These are phyloP conservation scores for Aphanomyces stellatus DNA, from an alignment of 352 stramenopile genomes.

Conservation along the genomic window DNA sequence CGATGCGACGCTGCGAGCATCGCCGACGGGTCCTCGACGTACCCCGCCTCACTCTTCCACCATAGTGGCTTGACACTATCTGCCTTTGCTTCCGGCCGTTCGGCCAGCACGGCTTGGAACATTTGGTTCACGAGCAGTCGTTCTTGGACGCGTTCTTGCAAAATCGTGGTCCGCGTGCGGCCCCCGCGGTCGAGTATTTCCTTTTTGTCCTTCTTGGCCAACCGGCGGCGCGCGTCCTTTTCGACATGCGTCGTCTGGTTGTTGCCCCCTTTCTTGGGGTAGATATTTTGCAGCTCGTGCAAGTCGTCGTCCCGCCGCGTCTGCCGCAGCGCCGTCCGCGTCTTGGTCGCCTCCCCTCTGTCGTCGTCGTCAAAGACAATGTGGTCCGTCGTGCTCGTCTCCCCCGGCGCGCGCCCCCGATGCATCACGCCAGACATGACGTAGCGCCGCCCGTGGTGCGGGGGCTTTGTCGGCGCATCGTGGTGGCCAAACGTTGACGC, in stretches of 20 bases:
- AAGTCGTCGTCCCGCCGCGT: constrained; percentile 28
- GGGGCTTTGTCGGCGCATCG: not conserved
- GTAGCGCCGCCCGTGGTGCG: not conserved
- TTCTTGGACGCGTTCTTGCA: not conserved
- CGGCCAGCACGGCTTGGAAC: not conserved
- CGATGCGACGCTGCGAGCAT: constrained; percentile 38
- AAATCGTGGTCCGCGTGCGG: constrained; percentile 2
- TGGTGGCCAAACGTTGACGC: constrained; percentile 31
- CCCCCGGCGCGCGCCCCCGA: not conserved
- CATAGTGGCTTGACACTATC: constrained; percentile 24
- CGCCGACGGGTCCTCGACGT: constrained; percentile 42
- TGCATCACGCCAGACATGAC: constrained; percentile 15
- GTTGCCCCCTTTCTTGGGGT: constrained; percentile 32
- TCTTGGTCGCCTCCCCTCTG: constrained; percentile 23
- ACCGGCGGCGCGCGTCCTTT: not conserved
- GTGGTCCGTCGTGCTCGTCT: not conserved
- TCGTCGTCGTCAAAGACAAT: constrained; percentile 29
- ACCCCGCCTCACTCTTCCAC: constrained; percentile 48
- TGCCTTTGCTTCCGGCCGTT: not conserved
- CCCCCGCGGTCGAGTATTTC: not conserved
- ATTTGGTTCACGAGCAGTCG: not conserved
- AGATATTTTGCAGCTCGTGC: constrained; percentile 26
- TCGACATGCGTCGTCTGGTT: constrained; percentile 50
- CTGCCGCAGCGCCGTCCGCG: constrained; percentile 19
- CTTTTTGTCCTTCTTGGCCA: not conserved